Evolutionary conservation across 2,329 filamentous ascomycete species (phyloP).

Genomic region (Ophiostoma montium): DNA sequence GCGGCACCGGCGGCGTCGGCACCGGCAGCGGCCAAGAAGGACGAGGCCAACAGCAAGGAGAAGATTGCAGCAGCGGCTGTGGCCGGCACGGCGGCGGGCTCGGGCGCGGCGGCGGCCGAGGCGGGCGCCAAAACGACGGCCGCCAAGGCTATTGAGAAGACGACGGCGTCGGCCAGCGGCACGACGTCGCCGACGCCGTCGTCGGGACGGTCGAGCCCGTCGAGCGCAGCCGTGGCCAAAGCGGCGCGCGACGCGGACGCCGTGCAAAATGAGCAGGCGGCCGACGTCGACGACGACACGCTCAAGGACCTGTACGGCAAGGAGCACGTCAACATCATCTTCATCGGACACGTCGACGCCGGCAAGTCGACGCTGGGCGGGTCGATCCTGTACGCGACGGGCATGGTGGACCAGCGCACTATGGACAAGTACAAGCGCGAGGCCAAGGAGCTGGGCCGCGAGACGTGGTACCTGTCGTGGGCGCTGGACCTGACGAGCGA

Average conservation of each 20-base stretch:
- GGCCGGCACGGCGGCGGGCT: constrained; percentile 19
- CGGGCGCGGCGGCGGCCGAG: constrained; percentile 23
- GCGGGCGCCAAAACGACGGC: constrained; percentile 76
- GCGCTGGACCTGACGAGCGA: constrained; percentile 94
- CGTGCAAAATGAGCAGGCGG: constrained; percentile 68
- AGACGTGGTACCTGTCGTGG: constrained; percentile 99
- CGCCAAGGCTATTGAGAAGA: constrained; percentile 83
- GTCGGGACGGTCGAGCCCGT: constrained; percentile 72
- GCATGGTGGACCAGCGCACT: constrained; percentile 98
- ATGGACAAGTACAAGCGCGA: constrained; percentile 97
- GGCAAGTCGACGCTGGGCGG: constrained; percentile 95
- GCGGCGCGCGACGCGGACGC: constrained; percentile 59
- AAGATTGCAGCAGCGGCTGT: constrained; percentile 4
- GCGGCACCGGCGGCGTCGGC: constrained; percentile 14
- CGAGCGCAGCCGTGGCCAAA: constrained; percentile 38
- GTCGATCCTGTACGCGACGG: constrained; percentile 80
- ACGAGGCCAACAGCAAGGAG: constrained; percentile 6
- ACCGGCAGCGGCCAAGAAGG: constrained; percentile 30
- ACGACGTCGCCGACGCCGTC: constrained; percentile 69
- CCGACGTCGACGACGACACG: constrained; percentile 56
- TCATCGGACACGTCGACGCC: constrained; percentile 91
- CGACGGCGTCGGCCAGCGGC: constrained; percentile 56
- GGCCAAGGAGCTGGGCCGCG: constrained; percentile 87
- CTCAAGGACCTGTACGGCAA: constrained; percentile 95
- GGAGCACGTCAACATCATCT: constrained; percentile 85